Conservation (phyloP, 345 rosid species). For the Punica granatum region DNA sequence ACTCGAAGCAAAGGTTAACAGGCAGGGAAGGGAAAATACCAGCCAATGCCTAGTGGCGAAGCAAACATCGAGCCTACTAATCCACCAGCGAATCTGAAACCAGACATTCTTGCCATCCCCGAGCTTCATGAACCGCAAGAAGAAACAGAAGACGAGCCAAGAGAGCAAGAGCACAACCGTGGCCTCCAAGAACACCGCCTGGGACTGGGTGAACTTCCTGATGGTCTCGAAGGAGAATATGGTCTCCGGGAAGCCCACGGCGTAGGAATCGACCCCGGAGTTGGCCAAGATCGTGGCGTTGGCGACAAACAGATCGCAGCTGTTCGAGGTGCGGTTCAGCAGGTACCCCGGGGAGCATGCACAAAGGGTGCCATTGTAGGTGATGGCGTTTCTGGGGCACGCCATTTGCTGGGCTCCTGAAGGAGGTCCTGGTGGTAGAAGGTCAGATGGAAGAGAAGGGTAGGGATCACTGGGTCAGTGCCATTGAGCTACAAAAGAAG, state of each 20-base stretch:
- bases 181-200: constrained; percentile 91
- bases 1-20: neutral
- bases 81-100: constrained; percentile 90
- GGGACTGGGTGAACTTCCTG: constrained; percentile 75
- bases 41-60: constrained; percentile 96
- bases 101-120: constrained; percentile 62
- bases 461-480: neutral
- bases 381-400: constrained; percentile 54
- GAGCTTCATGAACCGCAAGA: constrained; percentile 63
- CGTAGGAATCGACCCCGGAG: constrained; percentile 39
- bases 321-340: constrained; percentile 31
- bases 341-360: constrained; percentile 71
- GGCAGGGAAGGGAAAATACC: constrained; percentile 35
- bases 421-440: neutral
- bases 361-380: constrained; percentile 64
- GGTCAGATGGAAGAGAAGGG: neutral
- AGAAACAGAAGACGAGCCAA: constrained; percentile 68
- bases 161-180: constrained; percentile 58
- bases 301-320: constrained; percentile 40
- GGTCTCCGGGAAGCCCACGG: constrained; percentile 47
- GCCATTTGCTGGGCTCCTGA: constrained; percentile 19
- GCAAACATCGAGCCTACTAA: constrained; percentile 80
- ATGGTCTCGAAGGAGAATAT: constrained; percentile 68
- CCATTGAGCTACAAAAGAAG: neutral
- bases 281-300: constrained; percentile 34